Conservation (phyloP, 805 yeast species). For the Starmerella gropengiesseri region DNA sequence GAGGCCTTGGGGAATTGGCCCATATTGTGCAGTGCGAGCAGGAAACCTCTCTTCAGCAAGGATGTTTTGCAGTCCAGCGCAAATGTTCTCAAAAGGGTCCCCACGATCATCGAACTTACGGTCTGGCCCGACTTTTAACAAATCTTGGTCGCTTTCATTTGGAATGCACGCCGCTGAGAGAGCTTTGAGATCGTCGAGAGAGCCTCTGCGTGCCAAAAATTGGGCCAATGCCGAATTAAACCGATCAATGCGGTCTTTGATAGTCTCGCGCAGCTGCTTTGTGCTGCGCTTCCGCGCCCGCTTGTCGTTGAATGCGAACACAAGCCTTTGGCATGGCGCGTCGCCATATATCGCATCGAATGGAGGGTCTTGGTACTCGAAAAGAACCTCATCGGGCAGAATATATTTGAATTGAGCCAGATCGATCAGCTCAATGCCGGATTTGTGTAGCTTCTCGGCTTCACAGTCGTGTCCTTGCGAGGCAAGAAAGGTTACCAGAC, state of each 20-base stretch:
- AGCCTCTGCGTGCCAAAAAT: slow-evolving; percentile 8
- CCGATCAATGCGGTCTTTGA: slow-evolving; percentile 14
- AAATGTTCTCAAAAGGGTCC: slow-evolving; percentile 1
- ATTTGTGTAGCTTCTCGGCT: slow-evolving; percentile 24
- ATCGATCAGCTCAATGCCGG: slow-evolving; percentile 37
- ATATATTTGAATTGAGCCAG: slow-evolving; percentile 52
- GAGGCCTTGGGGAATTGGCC: slow-evolving; percentile 20
- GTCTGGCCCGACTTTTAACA: too few relatives aligned
- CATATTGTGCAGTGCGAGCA: slow-evolving; percentile 12
- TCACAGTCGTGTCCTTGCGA: slow-evolving; percentile 14
- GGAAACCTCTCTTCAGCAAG: slow-evolving; percentile 53
- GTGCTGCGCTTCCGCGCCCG: slow-evolving; percentile 32
- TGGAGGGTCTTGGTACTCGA: slow-evolving; percentile 64
- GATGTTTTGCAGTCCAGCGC: slow-evolving; percentile 27
- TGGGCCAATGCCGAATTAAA: slow-evolving; percentile 15
- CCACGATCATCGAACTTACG: not conserved
- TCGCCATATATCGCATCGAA: slow-evolving; percentile 32
- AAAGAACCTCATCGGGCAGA: slow-evolving; percentile 57
- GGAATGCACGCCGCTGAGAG: slow-evolving; percentile 10
- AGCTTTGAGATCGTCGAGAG: slow-evolving; percentile 5
- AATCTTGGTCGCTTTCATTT: not conserved
- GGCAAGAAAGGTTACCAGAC: slow-evolving; percentile 19
- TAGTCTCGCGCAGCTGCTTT: slow-evolving; percentile 8
- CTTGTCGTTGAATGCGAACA: slow-evolving; percentile 70
- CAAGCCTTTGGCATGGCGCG: slow-evolving; percentile 42